A percentile compares a stretch with the other conserved stretches of the same genome.
Conservation (phyloP, 805 yeast genomes). For the Candida cerambycidarum region DNA sequence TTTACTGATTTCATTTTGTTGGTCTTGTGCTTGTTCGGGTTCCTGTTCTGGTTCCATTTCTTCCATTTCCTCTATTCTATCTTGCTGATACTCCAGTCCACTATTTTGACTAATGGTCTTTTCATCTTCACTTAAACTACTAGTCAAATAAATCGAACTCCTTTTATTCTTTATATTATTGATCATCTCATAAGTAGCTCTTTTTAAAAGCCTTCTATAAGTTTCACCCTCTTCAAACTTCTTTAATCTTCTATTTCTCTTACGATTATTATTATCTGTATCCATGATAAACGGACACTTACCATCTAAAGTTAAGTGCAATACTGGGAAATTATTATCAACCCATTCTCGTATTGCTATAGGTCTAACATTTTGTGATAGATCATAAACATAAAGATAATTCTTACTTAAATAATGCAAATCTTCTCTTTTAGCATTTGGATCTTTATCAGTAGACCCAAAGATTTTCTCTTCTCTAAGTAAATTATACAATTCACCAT, state of each 20-base stretch:
- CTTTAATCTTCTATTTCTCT: slow-evolving; percentile 37
- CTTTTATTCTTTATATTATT: slow-evolving; percentile 25
- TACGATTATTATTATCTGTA: slow-evolving; percentile 40
- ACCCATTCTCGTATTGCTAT: slow-evolving; percentile 81
- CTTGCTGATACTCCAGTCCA: slow-evolving; percentile 8
- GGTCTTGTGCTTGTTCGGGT: slow-evolving; percentile 9
- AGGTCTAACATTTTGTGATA: slow-evolving; percentile 75
- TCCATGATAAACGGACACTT: slow-evolving; percentile 82
- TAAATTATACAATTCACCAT: slow-evolving; percentile 43
- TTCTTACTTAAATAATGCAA: slow-evolving; percentile 72
- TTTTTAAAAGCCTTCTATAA: slow-evolving; percentile 38
- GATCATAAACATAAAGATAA: slow-evolving; percentile 77
- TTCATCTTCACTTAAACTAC: slow-evolving; percentile 22
- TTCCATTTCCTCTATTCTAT: slow-evolving; percentile 15
- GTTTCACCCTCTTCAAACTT: slow-evolving; percentile 42
- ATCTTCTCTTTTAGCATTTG: slow-evolving; percentile 80
- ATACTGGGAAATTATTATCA: slow-evolving; percentile 52
- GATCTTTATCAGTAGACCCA: slow-evolving; percentile 89
- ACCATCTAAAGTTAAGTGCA: slow-evolving; percentile 66
- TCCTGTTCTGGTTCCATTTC: too few species aligned
- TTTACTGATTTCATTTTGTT: slow-evolving; percentile 13
- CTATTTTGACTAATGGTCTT: slow-evolving; percentile 11
- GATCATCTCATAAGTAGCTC: slow-evolving; percentile 34
- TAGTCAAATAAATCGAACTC: slow-evolving; percentile 18
- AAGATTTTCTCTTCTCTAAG: slow-evolving; percentile 80